Evolutionary conservation across 352 stramenopile species (phyloP).

Genomic region (Globisporangium polare): DNA sequence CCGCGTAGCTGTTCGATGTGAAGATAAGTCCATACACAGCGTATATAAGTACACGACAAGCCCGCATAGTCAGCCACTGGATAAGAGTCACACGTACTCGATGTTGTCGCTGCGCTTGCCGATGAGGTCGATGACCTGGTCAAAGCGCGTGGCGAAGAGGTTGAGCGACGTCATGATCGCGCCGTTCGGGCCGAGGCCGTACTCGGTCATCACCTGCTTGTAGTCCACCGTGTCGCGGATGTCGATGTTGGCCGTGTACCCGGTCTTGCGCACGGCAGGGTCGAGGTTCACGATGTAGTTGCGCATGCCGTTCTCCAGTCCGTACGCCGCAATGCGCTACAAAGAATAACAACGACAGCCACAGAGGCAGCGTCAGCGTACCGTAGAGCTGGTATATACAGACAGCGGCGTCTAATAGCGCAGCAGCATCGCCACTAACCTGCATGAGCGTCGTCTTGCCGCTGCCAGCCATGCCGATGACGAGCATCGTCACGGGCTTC

Average conservation of each 20-base stretch:
- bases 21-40: background rate
- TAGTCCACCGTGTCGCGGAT: constrained; percentile 99
- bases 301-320: constrained; percentile 54
- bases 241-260: constrained; percentile 97
- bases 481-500: constrained; percentile 67
- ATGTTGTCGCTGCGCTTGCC: constrained; percentile 84
- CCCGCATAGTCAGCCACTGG: background rate
- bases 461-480: constrained; percentile 96
- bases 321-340: constrained; percentile 70
- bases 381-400: background rate
- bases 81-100: constrained; percentile 52
- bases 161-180: constrained; percentile 99
- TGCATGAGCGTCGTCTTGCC: constrained; percentile 97
- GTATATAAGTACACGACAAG: background rate
- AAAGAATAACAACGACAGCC: background rate
- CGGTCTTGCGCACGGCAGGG: constrained; percentile 94
- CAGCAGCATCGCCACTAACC: constrained; percentile 18
- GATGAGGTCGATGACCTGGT: constrained; percentile 96
- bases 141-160: constrained; percentile 99
- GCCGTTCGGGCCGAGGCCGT: constrained; percentile 97
- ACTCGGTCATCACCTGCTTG: constrained; percentile 98
- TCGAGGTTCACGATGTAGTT: constrained; percentile 99
- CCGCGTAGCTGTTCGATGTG: constrained; percentile 79
- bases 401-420: background rate
- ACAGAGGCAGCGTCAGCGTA: background rate